Evolutionary conservation across 106 monocot species (phyloP), one percentile per base, ranked within the genome.

Genomic region (Narthecium ossifragum): DNA sequence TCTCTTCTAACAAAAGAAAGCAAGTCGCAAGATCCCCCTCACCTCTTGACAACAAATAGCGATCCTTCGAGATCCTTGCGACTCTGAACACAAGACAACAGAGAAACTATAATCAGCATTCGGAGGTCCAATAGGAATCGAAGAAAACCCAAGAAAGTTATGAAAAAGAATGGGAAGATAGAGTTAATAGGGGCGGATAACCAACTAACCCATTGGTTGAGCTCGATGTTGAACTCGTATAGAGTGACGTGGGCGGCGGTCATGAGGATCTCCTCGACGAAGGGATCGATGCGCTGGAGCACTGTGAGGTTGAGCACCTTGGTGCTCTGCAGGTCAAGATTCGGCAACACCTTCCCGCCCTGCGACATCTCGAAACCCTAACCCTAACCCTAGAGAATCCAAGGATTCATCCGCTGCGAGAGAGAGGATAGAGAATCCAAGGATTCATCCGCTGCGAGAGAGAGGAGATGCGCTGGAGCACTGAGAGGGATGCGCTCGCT

Each of bases 11-110:
- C n/a, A n/a, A n/a, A n/a, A n/a, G n/a, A n/a, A n/a, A n/a, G n/a
- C n/a, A n/a, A n/a, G n/a, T n/a, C n/a, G n/a, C n/a, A n/a, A n/a
- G n/a, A 51, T 50, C 37, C 7, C 21, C 47, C 53, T 81, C 43
- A 92, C 92, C 92, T 87, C 64, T 92, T 92, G 18, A 92, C 92
- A 29, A 92, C 87, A 46, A 92, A 92, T 6, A 92, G 84, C 21
- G 92, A 87, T 57, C 92, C 92, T 60, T 92, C 92, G 6, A 92
- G 87, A 34, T 92, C 92, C 75, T 87, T 92, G 7, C 92, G 92
- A 46, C 92, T 92, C 92, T 92, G 68, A 48, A 53, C 22, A 14
- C 24, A 37, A 47, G 41, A 17, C 43, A 43, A 53, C 13, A 65
- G 46, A 31, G 26, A 43, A 43, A 43, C 43, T 18, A 13, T 43